These are phyloP conservation scores for Naganishia albida DNA, from an alignment of 1,284 basidiomycete genomes.

Conservation along the genomic window DNA sequence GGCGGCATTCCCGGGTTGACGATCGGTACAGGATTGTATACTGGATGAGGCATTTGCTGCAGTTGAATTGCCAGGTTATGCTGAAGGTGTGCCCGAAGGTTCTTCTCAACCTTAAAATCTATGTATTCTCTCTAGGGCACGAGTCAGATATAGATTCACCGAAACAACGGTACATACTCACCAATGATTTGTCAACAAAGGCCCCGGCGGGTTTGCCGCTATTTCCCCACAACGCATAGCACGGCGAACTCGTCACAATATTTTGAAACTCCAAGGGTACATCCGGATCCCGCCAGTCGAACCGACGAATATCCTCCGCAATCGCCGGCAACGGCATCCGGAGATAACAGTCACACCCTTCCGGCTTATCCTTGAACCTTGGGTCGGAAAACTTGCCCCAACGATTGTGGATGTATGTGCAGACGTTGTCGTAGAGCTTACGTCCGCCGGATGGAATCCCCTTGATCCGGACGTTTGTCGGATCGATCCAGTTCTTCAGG, in stretches of 20 bases:
- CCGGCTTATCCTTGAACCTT: conserved; percentile 20
- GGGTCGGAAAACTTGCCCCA: conserved; percentile 8
- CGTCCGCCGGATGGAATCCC: conserved; percentile 18
- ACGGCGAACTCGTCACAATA: conserved; percentile 6
- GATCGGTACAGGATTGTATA: background rate
- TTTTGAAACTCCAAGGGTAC: conserved; percentile 4
- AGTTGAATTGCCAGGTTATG: conserved; percentile 2
- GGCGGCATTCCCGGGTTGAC: background rate
- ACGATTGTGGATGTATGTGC: background rate
- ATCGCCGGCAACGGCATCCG: conserved; percentile 5
- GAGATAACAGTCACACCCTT: conserved; percentile 21
- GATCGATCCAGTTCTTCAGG: conserved; percentile 6
- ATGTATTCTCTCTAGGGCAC: background rate
- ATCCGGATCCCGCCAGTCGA: conserved; percentile 19
- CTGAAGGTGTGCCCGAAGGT: background rate
- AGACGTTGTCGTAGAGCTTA: conserved; percentile 1
- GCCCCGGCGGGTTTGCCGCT: conserved; percentile 17
- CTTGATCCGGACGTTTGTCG: conserved; percentile 5
- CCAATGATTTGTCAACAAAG: conserved; percentile 17
- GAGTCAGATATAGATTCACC: background rate
- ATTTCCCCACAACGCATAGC: conserved; percentile 17
- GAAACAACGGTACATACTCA: background rate
- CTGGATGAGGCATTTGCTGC: background rate
- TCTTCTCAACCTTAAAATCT: background rate
- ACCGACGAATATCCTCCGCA: conserved; percentile 18